Conservation (phyloP, 208 protist species). For the Crithidia thermophila region DNA sequence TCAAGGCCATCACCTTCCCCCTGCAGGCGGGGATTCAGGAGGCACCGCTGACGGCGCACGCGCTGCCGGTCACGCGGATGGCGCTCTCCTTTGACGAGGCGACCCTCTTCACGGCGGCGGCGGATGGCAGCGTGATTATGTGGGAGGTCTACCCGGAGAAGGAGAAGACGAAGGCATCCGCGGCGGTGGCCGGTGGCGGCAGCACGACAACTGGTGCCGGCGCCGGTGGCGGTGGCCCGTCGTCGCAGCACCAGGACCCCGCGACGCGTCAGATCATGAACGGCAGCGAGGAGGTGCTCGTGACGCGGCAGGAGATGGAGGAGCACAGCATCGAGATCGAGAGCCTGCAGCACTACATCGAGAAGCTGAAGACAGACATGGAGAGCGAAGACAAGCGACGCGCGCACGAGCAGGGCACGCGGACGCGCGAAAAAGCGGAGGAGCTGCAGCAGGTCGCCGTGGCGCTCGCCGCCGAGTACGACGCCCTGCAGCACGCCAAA, state of each 20-base stretch:
- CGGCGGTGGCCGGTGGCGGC: background rate
- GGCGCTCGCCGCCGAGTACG: slow-evolving; percentile 73
- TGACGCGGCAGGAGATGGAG: slow-evolving; percentile 94
- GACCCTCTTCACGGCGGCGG: slow-evolving; percentile 89
- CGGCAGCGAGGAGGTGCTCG: slow-evolving; percentile 91
- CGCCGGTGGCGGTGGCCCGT: slow-evolving; percentile 24
- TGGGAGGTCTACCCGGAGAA: slow-evolving; percentile 87
- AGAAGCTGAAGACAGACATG: slow-evolving; percentile 93
- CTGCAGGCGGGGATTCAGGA: slow-evolving; percentile 79
- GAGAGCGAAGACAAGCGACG: slow-evolving; percentile 95
- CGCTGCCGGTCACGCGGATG: slow-evolving; percentile 77
- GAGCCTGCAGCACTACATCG: slow-evolving; percentile 86
- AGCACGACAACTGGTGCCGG: slow-evolving; percentile 15
- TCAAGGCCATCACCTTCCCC: slow-evolving; percentile 93
- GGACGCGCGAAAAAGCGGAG: slow-evolving; percentile 90
- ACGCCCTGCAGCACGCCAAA: slow-evolving; percentile 80
- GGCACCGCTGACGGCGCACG: slow-evolving; percentile 69
- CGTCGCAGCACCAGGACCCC: slow-evolving; percentile 29
- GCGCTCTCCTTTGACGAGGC: slow-evolving; percentile 91
- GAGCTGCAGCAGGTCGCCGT: slow-evolving; percentile 87
- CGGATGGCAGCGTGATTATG: slow-evolving; percentile 91
- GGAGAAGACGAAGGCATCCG: slow-evolving; percentile 37
- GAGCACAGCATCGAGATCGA: slow-evolving; percentile 85
- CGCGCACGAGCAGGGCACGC: slow-evolving; percentile 92
- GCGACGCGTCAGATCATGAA: slow-evolving; percentile 15